Conservation (phyloP, 805 yeast species). For the Trichomonascus vanleenenianus region DNA sequence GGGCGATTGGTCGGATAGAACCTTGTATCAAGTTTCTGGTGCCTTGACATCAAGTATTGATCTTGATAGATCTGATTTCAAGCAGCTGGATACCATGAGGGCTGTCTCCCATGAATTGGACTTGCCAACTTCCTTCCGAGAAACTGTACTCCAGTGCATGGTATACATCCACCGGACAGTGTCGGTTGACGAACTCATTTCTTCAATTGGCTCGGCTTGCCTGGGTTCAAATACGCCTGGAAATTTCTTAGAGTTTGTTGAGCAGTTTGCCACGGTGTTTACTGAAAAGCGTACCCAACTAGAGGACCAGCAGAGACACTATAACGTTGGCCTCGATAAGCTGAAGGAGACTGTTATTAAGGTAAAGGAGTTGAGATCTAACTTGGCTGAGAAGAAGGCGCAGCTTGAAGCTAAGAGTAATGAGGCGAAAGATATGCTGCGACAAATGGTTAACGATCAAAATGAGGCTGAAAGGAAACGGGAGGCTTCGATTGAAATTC, state of each 20-base stretch:
- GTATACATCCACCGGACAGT: constrained; percentile 38
- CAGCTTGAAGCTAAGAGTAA: constrained; percentile 47
- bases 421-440: constrained; percentile 65
- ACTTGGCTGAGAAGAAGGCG: constrained; percentile 45
- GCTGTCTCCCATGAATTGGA: constrained; percentile 14
- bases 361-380: constrained; percentile 51
- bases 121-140: constrained; percentile 29
- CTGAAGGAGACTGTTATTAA: constrained; percentile 68
- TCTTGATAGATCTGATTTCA: constrained; percentile 40
- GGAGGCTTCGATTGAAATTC: constrained; percentile 75
- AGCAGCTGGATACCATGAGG: constrained; percentile 12
- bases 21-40: constrained; percentile 45
- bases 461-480: constrained; percentile 88
- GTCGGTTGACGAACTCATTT: constrained; percentile 10
- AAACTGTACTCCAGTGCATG: constrained; percentile 40
- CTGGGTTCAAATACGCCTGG: constrained; percentile 37
- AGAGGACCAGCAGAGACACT: constrained; percentile 63
- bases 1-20: constrained; percentile 65
- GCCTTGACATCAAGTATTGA: constrained; percentile 40
- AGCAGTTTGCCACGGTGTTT: constrained; percentile 38
- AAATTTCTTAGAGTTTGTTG: constrained; percentile 44
- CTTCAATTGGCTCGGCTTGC: not conserved
- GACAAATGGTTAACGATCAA: constrained; percentile 73
- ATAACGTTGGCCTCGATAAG: constrained; percentile 64
- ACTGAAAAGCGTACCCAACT: constrained; percentile 38